A percentile compares a stretch with the other conserved stretches of the same genome.
These are phyloP conservation scores for Lentinula raphanica DNA, from an alignment of 768 basidiomycete genomes.

Conservation along the genomic window DNA sequence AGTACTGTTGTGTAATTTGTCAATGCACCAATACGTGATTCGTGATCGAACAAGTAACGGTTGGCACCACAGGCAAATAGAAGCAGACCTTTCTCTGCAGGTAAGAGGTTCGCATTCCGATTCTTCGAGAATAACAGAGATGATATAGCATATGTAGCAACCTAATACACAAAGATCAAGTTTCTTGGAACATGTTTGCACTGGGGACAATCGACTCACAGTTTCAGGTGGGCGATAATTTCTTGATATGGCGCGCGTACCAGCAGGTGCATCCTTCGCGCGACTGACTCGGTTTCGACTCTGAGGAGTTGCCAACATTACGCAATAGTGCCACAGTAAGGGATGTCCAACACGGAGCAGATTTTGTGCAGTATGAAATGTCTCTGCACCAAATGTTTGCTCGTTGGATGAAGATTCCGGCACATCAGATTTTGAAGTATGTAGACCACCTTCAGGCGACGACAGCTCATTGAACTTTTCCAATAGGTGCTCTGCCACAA, in stretches of 20 bases:
- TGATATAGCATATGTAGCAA: background rate
- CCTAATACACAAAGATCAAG: background rate
- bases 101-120: background rate
- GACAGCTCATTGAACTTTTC: slow-evolving; percentile 16
- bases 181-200: no score
- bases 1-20: slow-evolving; percentile 16
- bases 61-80: background rate
- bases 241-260: background rate
- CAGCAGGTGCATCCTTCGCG: background rate
- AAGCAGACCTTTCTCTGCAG: background rate
- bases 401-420: background rate
- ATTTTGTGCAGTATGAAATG: background rate
- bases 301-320: background rate
- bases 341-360: background rate
- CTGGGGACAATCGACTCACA: background rate
- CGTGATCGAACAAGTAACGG: slow-evolving; percentile 7
- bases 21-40: slow-evolving; percentile 8
- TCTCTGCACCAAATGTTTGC: background rate
- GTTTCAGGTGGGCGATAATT: background rate
- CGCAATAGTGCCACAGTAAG: background rate
- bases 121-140: background rate
- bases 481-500: slow-evolving; percentile 15
- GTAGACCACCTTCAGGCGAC: slow-evolving; percentile 15
- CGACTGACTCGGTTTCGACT: background rate
- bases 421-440: slow-evolving; percentile 10